Evolutionary conservation across 768 basidiomycete species (phyloP).

Genomic region (Suillus discolor): DNA sequence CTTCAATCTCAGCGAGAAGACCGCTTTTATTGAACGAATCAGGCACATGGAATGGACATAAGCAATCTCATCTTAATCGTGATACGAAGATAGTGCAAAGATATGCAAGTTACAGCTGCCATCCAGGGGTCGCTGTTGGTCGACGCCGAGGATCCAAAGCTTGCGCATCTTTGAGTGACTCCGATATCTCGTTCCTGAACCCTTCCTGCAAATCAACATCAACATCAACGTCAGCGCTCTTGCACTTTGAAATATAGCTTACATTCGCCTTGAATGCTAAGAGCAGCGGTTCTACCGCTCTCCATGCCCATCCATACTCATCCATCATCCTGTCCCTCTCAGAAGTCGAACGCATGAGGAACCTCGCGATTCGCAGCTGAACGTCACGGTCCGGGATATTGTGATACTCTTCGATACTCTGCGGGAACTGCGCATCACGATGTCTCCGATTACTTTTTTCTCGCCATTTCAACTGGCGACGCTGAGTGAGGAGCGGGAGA

Average conservation of each 20-base stretch:
- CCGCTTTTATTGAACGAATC: neutral
- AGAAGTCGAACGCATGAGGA: slow-evolving; percentile 33
- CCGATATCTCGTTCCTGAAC: slow-evolving; percentile 26
- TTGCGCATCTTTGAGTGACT: slow-evolving; percentile 17
- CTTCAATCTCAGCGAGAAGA: neutral
- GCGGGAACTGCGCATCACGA: slow-evolving; percentile 39
- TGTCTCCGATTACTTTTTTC: slow-evolving; percentile 25
- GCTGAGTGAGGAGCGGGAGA: slow-evolving; percentile 17
- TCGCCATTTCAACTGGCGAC: slow-evolving; percentile 13
- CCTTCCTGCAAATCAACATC: slow-evolving; percentile 13
- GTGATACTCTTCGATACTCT: slow-evolving; percentile 29
- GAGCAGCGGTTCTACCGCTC: slow-evolving; percentile 47
- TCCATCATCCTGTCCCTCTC: slow-evolving; percentile 49
- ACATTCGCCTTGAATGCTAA: slow-evolving; percentile 45
- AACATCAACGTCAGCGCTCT: neutral
- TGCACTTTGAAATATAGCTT: slow-evolving; percentile 19
- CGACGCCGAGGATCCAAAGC: slow-evolving; percentile 28
- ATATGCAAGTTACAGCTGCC: neutral
- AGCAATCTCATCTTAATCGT: neutral
- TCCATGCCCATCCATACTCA: slow-evolving; percentile 55
- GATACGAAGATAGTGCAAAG: neutral
- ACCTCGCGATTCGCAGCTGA: slow-evolving; percentile 53
- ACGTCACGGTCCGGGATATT: slow-evolving; percentile 40
- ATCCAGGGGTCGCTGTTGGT: neutral
- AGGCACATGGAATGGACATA: neutral